Conservation (phyloP, 1,284 basidiomycete species). For the Leccinum ponderosum region DNA sequence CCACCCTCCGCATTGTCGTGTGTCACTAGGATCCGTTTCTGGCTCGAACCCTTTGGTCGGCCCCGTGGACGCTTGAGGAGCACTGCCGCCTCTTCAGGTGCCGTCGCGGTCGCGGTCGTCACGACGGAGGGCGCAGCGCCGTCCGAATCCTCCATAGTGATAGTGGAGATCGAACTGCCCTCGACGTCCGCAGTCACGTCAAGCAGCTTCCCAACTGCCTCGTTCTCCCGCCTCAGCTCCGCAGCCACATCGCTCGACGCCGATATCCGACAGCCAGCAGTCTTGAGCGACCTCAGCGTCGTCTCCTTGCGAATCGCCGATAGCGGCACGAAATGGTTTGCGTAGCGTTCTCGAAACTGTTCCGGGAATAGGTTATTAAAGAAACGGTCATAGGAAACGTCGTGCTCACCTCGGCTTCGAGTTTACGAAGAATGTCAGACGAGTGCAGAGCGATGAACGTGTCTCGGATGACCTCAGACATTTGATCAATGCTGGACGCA, state of each 20-base stretch:
- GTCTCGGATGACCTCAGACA: slow-evolving; percentile 90
- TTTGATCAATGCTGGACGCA: slow-evolving; percentile 83
- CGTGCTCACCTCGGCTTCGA: slow-evolving; percentile 57
- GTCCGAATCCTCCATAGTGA: slow-evolving; percentile 15
- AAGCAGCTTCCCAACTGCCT: slow-evolving; percentile 26
- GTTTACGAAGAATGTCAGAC: slow-evolving; percentile 73
- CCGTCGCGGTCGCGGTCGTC: not conserved
- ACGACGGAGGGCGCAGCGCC: not conserved
- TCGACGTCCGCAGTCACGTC: slow-evolving; percentile 25
- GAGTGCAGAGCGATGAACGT: slow-evolving; percentile 94
- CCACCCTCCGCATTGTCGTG: slow-evolving; percentile 8
- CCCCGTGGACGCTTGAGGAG: slow-evolving; percentile 19
- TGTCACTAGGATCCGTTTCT: slow-evolving; percentile 14
- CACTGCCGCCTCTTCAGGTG: slow-evolving; percentile 14
- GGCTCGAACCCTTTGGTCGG: slow-evolving; percentile 17
- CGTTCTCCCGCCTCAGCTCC: slow-evolving; percentile 34
- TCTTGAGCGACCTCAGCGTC: slow-evolving; percentile 40
- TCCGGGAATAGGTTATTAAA: too few species aligned
- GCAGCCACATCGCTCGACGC: slow-evolving; percentile 43
- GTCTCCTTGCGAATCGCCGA: slow-evolving; percentile 42
- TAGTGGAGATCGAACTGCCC: slow-evolving; percentile 25
- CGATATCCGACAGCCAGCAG: slow-evolving; percentile 44
- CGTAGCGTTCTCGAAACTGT: slow-evolving; percentile 81
- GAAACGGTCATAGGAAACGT: too few species aligned
- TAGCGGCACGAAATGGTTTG: slow-evolving; percentile 73